Percentiles rank a stretch among this genome's conserved stretches.
Evolutionary conservation across 2,329 filamentous ascomycete species (phyloP).

Genomic region (Apiospora hydei): DNA sequence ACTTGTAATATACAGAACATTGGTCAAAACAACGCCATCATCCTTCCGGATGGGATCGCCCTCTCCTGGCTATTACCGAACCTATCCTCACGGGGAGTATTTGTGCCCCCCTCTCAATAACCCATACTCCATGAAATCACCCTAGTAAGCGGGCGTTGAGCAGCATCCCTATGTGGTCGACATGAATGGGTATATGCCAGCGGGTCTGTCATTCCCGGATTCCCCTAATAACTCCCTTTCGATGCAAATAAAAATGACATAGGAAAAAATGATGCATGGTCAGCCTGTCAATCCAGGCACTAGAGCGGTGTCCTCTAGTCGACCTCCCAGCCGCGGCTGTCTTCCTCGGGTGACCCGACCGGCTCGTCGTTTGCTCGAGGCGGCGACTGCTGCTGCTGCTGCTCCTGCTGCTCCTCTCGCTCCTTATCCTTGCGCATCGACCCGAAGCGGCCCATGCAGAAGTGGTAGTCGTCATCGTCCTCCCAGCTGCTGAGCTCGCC

Average conservation of each 20-base stretch:
- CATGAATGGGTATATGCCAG: conserved; percentile 10
- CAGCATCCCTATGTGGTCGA: not conserved
- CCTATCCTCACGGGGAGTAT: not conserved
- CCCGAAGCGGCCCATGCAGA: conserved; percentile 29
- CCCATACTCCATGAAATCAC: not conserved
- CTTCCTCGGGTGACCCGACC: conserved; percentile 30
- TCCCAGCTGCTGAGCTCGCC: conserved; percentile 61
- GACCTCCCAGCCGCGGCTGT: conserved; percentile 43
- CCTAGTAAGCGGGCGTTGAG: not conserved
- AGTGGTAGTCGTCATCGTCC: conserved; percentile 54
- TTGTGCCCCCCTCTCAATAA: not conserved
- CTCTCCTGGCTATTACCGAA: not conserved
- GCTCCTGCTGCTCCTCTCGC: conserved; percentile 23
- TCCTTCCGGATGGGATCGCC: not conserved
- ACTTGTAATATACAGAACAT: conserved; percentile 1
- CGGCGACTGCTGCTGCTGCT: conserved; percentile 25
- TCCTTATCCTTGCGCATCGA: conserved; percentile 22
- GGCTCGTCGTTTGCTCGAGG: conserved; percentile 16
- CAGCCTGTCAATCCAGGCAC: not conserved
- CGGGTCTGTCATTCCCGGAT: conserved; percentile 7
- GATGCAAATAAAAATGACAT: conserved; percentile 10
- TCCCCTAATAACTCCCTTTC: conserved; percentile 14
- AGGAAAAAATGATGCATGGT: not conserved
- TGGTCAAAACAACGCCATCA: not conserved
- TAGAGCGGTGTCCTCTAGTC: conserved; percentile 38